Conservation (phyloP, 352 stramenopile species). For the Detonula confervacea region DNA sequence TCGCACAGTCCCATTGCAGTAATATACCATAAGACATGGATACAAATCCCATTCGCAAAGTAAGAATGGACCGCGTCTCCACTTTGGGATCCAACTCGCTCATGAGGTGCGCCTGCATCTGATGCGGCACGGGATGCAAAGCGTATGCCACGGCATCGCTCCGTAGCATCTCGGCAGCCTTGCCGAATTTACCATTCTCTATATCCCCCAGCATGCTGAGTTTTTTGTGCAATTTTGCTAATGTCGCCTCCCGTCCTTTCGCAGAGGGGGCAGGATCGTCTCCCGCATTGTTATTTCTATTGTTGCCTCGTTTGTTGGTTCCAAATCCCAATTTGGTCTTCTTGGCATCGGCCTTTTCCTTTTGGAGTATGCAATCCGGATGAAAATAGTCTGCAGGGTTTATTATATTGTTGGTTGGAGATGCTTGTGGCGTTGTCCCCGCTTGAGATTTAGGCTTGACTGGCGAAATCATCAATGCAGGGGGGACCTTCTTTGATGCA, state of each 20-base stretch:
- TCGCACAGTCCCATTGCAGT: constrained; percentile 70
- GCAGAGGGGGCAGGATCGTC: constrained; percentile 23
- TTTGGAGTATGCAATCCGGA: constrained; percentile 36
- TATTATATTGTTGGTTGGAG: constrained; percentile 2
- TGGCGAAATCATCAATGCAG: neutral
- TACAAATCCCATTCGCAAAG: constrained; percentile 78
- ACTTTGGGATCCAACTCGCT: too few species aligned
- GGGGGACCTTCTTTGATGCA: too few species aligned
- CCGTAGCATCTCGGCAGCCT: constrained; percentile 47
- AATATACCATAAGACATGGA: constrained; percentile 81
- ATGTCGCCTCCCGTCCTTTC: constrained; percentile 32
- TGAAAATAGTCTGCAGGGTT: constrained; percentile 44
- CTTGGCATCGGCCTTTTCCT: constrained; percentile 39
- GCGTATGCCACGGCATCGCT: constrained; percentile 43
- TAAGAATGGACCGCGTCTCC: constrained; percentile 79
- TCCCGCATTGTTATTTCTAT: neutral
- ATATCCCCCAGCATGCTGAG: constrained; percentile 46
- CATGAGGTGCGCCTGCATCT: too few species aligned
- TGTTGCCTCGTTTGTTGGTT: neutral
- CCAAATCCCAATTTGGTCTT: constrained; percentile 18
- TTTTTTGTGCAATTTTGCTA: constrained; percentile 49
- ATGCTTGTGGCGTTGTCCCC: neutral
- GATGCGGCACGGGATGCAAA: too few species aligned
- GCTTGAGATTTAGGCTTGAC: neutral
- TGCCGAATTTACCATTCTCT: constrained; percentile 54